These are phyloP conservation scores for Colletotrichum limetticola DNA, from an alignment of 2,329 filamentous ascomycete genomes.

Conservation along the genomic window DNA sequence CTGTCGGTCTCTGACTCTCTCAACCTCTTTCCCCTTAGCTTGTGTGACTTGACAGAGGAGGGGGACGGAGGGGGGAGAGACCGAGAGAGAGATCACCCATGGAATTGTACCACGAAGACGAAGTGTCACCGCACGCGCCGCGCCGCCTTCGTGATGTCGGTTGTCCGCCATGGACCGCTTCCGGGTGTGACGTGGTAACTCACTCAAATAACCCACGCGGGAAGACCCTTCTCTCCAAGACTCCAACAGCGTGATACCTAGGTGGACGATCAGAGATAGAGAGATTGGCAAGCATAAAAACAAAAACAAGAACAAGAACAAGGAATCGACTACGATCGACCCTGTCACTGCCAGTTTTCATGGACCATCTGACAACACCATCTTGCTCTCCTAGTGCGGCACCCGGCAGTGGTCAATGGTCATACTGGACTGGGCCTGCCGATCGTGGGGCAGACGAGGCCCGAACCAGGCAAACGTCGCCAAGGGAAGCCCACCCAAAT, in stretches of 20 bases:
- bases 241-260: neutral
- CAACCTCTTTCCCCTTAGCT: neutral
- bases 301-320: neutral
- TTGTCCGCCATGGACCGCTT: neutral
- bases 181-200: neutral
- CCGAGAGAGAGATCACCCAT: neutral
- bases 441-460: conserved; percentile 27
- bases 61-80: neutral
- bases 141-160: neutral
- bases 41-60: neutral
- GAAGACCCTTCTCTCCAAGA: neutral
- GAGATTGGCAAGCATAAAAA: neutral
- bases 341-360: neutral
- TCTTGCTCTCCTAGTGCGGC: conserved; percentile 1
- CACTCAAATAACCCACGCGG: neutral
- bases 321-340: neutral
- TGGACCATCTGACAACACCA: neutral
- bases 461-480: conserved; percentile 29
- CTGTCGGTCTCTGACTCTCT: neutral
- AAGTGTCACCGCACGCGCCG: conserved; percentile 23
- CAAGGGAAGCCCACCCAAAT: neutral
- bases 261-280: neutral
- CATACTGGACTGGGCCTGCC: conserved; percentile 26
- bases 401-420: conserved; percentile 1
- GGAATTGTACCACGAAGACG: neutral